Conservation (phyloP, 2,329 filamentous ascomycete species). For the Coniella lustricola region DNA sequence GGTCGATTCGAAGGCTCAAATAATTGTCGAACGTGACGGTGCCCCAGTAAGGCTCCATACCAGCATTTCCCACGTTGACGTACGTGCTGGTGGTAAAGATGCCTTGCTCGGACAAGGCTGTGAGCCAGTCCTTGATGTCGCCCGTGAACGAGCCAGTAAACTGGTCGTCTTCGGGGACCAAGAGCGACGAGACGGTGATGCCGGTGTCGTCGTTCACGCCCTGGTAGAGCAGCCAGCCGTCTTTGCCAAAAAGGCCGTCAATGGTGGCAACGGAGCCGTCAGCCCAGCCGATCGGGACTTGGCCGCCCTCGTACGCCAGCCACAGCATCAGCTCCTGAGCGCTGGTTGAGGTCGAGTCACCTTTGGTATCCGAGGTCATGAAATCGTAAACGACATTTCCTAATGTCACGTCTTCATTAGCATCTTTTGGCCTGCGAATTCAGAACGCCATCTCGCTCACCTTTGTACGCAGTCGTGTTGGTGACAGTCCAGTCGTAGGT, state of each 20-base stretch:
- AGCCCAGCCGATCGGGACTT: constrained; percentile 35
- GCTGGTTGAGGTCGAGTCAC: constrained; percentile 31
- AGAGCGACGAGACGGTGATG: constrained; percentile 33
- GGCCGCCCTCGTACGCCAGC: constrained; percentile 36
- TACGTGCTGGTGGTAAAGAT: constrained; percentile 30
- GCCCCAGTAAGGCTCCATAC: constrained; percentile 23
- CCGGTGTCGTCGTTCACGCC: constrained; percentile 34
- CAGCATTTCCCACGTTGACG: constrained; percentile 37
- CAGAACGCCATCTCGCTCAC: constrained; percentile 7
- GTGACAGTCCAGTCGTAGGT: constrained; percentile 33
- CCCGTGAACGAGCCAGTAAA: constrained; percentile 31
- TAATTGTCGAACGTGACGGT: constrained; percentile 20
- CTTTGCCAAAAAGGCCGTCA: constrained; percentile 28
- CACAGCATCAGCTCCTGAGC: constrained; percentile 39
- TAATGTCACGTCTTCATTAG: not conserved
- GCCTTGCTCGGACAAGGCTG: constrained; percentile 29
- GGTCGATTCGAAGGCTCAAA: constrained; percentile 19
- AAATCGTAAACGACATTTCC: constrained; percentile 38
- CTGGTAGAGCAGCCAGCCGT: constrained; percentile 34
- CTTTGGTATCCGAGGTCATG: constrained; percentile 35
- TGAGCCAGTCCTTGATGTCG: constrained; percentile 35
- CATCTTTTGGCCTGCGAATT: too few relatives aligned
- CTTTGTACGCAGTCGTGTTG: constrained; percentile 34
- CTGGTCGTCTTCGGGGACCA: constrained; percentile 27
- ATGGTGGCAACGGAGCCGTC: constrained; percentile 29